Evolutionary conservation across 2,329 filamentous ascomycete species (phyloP), one percentile per base, ranked within the genome.

Genomic region (Diplocarpon mali): DNA sequence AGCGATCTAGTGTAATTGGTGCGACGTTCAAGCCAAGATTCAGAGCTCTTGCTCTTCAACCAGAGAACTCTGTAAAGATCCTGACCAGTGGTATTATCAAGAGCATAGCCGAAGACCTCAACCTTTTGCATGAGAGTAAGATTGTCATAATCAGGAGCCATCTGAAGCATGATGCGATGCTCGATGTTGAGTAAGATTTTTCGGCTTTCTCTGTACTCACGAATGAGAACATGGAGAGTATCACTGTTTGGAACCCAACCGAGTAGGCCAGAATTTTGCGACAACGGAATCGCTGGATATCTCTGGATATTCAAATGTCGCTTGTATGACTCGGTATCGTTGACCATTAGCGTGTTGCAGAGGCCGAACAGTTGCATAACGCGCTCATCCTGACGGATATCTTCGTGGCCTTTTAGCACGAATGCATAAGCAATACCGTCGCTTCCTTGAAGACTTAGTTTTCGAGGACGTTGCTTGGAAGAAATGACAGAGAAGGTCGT

Each of bases 61-160:
- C 93, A 99, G 30, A 99, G 70, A 2, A 99, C 90, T 31, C 92
- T 85, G 66, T 98, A 99, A 20, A 99, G 72, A 67, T 99, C 92
- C 63, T 99, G 94, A 2, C 92, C 93, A 1, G 92, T 99, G 1
- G 92, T 99, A 63, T 99, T 99, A 67, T 99, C 93, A 48, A 99
- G 80, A 4, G 92, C 93, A 63, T 99, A 99, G 28, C 92, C 90
- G 62, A 99, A 99, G 10, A 99, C 92, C 65, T 99, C 93, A 0
- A 98, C 93, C 68, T 98, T 99, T 63, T 99, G 93, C 92, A 99
- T 96, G 30, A 99, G 76, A 1, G 93, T 96, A 38, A 99, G 78
- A 59, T 95, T 95, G 62, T 98, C 92, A 60, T 96, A 98, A 62
- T 99, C 92, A 0, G 92, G 93, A 17, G 92, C 92, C 92, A 98